Evolutionary conservation across 306 rosid species (phyloP).

Genomic region (Aeschynomene evenia): DNA sequence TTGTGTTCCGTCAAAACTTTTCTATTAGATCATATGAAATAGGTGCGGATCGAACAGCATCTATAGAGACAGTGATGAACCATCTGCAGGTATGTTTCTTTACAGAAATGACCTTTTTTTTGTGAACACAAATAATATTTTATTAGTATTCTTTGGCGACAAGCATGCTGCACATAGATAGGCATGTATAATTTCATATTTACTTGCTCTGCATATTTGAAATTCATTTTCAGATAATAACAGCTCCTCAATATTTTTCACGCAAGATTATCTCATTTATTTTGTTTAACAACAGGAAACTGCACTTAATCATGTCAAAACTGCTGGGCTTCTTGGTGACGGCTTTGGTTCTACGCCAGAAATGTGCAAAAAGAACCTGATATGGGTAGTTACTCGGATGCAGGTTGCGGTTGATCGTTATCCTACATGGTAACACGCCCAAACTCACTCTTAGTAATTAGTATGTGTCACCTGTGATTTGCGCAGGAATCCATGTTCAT

Average conservation of each 20-base stretch:
- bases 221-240: not conserved
- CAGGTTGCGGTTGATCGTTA: slow-evolving; percentile 95
- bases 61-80: slow-evolving; percentile 95
- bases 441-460: not conserved
- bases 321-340: slow-evolving; percentile 88
- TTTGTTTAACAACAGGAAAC: slow-evolving; percentile 71
- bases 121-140: no score
- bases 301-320: slow-evolving; percentile 94
- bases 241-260: slow-evolving; percentile 1
- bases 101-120: not conserved
- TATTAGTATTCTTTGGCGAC: not conserved
- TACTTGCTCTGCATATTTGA: not conserved
- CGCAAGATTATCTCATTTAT: slow-evolving; percentile 14
- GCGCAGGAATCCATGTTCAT: not conserved
- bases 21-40: slow-evolving; percentile 97
- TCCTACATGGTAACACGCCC: slow-evolving; percentile 83
- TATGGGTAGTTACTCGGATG: slow-evolving; percentile 97
- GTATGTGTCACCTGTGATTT: not conserved
- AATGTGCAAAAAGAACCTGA: slow-evolving; percentile 90
- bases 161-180: not conserved
- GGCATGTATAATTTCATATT: not conserved
- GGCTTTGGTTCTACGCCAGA: slow-evolving; percentile 98
- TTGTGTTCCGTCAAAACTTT: slow-evolving; percentile 87
- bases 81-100: slow-evolving; percentile 77
- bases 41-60: slow-evolving; percentile 99